These are phyloP conservation scores for Mollisia scopiformis DNA, from an alignment of 2,329 filamentous ascomycete species.

Conservation along the genomic window DNA sequence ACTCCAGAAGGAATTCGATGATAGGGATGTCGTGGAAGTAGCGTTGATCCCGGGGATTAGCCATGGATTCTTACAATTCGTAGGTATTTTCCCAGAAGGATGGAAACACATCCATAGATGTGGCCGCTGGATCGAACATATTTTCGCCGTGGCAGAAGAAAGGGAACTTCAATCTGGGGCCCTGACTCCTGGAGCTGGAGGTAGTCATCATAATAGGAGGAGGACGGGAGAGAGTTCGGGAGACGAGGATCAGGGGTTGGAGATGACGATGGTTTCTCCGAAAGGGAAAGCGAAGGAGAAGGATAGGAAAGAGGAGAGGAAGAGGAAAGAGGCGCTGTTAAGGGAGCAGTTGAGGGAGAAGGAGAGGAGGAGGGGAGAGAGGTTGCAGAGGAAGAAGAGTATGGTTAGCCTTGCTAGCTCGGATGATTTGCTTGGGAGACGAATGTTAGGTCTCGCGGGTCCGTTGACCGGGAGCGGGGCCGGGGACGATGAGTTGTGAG, in stretches of 20 bases:
- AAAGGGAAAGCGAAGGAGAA: slow-evolving; percentile 27
- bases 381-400: slow-evolving; percentile 44
- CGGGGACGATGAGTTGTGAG: slow-evolving; percentile 25
- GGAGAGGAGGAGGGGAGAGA: slow-evolving; percentile 15
- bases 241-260: slow-evolving; percentile 80
- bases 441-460: slow-evolving; percentile 57
- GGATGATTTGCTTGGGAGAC: slow-evolving; percentile 56
- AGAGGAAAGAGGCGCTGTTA: slow-evolving; percentile 15
- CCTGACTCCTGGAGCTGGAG: slow-evolving; percentile 1
- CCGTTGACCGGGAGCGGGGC: slow-evolving; percentile 48
- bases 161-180: slow-evolving; percentile 38
- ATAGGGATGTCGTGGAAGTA: slow-evolving; percentile 79
- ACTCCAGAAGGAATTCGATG: slow-evolving; percentile 63
- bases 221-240: slow-evolving; percentile 44
- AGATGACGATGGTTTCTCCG: slow-evolving; percentile 69
- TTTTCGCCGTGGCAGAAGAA: slow-evolving; percentile 60
- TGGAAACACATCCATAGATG: slow-evolving; percentile 86
- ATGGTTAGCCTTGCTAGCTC: slow-evolving; percentile 56
- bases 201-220: slow-evolving; percentile 24
- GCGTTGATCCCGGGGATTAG: slow-evolving; percentile 85
- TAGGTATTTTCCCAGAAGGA: slow-evolving; percentile 82
- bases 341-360: too few relatives aligned
- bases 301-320: slow-evolving; percentile 36
- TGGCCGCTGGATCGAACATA: slow-evolving; percentile 78
- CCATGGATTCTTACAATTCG: slow-evolving; percentile 94